A percentile compares a stretch with the other conserved stretches of the same genome.
phyloP scores from a whole-genome alignment of 1,139 yeast species.

The Pichia sp. region DNA sequence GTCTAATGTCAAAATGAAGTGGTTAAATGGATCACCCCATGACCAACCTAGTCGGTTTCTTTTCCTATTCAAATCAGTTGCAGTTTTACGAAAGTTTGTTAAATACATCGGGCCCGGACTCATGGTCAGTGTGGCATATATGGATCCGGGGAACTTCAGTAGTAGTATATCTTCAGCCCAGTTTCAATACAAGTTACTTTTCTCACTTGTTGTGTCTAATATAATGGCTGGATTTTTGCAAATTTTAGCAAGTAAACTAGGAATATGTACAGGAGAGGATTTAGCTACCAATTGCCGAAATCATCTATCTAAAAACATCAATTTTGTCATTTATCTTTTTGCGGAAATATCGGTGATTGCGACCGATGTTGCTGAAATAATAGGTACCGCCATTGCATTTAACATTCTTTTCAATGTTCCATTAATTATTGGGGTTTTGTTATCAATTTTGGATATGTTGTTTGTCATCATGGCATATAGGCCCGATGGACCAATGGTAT shows the following conservation, averaged over 20 bases:
- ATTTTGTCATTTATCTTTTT: conserved; percentile 54
- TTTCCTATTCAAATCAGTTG: not conserved
- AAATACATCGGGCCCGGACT: conserved; percentile 86
- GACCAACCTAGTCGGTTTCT: not conserved
- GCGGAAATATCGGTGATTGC: conserved; percentile 90
- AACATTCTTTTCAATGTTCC: conserved; percentile 78
- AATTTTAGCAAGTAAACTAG: conserved; percentile 74
- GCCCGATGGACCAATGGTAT: conserved; percentile 77
- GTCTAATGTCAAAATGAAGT: not conserved
- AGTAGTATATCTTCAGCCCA: conserved; percentile 83
- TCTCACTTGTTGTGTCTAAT: conserved; percentile 74
- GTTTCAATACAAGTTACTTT: conserved; percentile 73
- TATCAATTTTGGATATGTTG: conserved; percentile 80
- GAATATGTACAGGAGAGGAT: conserved; percentile 87
- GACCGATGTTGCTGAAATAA: conserved; percentile 89
- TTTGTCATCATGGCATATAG: conserved; percentile 80
- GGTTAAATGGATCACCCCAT: not conserved
- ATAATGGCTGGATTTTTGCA: conserved; percentile 84
- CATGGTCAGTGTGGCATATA: conserved; percentile 91
- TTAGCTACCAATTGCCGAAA: conserved; percentile 80
- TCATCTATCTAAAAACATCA: conserved; percentile 57
- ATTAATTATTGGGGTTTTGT: conserved; percentile 63
- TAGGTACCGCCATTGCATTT: conserved; percentile 86
- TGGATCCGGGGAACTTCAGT: conserved; percentile 97
- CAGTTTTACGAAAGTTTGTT: conserved; percentile 39